Percentiles rank a stretch among this genome's conserved stretches.
phyloP scores from a whole-genome alignment of 2,329 filamentous ascomycete genomes.

The Aspergillus sp. region DNA sequence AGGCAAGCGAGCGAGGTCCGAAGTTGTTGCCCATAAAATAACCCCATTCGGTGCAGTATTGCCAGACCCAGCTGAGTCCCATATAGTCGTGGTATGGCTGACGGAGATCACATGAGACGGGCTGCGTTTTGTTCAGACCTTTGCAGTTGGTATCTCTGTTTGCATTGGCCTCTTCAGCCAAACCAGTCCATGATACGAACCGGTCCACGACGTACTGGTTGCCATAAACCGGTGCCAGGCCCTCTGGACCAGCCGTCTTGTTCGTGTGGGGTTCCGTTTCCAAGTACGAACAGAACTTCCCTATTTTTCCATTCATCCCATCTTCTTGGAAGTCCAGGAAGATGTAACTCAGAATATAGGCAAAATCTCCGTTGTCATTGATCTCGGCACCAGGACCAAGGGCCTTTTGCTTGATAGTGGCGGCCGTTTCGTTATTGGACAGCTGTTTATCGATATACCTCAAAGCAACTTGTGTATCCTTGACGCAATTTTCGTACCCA shows the following conservation, averaged over 20 bases:
- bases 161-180: constrained; percentile 31
- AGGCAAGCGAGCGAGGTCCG: constrained; percentile 41
- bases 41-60: constrained; percentile 48
- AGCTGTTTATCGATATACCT: constrained; percentile 43
- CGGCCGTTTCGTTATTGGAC: constrained; percentile 25
- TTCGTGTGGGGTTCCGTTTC: constrained; percentile 35
- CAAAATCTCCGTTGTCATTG: constrained; percentile 43
- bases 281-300: constrained; percentile 41
- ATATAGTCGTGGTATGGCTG: constrained; percentile 26
- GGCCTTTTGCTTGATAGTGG: constrained; percentile 41
- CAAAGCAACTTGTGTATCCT: constrained; percentile 43
- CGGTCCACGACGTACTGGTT: constrained; percentile 34
- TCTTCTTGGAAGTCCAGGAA: constrained; percentile 39
- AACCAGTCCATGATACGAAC: constrained; percentile 36
- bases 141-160: constrained; percentile 37
- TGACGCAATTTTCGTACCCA: constrained; percentile 44
- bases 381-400: constrained; percentile 40
- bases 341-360: constrained; percentile 33
- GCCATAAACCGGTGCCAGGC: constrained; percentile 36
- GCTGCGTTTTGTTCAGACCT: constrained; percentile 14
- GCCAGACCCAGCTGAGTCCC: constrained; percentile 43
- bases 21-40: constrained; percentile 44
- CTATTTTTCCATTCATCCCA: constrained; percentile 26
- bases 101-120: constrained; percentile 33
- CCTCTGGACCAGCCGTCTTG: constrained; percentile 29